These are phyloP conservation scores for Eimeria praecox DNA, from an alignment of 169 alveolate species.

Conservation along the genomic window DNA sequence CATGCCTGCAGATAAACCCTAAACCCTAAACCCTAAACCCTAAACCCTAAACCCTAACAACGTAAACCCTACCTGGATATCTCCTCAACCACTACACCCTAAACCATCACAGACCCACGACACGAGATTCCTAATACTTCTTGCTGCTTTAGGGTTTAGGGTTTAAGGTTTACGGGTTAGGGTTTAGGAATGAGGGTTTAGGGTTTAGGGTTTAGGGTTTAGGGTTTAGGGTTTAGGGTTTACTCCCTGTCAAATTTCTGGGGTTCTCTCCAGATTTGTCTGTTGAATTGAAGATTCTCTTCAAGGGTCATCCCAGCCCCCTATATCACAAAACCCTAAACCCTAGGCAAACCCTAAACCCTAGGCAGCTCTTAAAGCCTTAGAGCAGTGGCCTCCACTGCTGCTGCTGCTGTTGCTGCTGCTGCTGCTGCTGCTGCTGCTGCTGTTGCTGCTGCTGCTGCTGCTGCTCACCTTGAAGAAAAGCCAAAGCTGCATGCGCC, in stretches of 20 bases:
- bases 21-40: constrained; percentile 3
- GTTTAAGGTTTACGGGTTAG: too few relatives aligned
- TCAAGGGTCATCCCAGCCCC: constrained; percentile 94
- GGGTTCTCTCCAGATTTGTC: constrained; percentile 92
- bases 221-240: neutral
- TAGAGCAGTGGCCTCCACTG: neutral
- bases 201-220: neutral
- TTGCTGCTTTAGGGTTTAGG: neutral
- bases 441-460: neutral
- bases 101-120: neutral
- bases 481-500: constrained; percentile 94
- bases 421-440: neutral
- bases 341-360: neutral
- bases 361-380: neutral
- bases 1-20: constrained; percentile 86
- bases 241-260: constrained; percentile 92
- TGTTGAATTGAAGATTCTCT: constrained; percentile 90
- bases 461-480: constrained; percentile 87
- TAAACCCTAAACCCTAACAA: neutral
- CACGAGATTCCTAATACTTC: neutral
- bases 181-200: neutral
- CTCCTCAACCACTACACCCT: neutral
- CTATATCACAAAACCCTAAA: constrained; percentile 54
- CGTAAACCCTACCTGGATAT: neutral
- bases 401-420: neutral